phyloP scores from a whole-genome alignment of 345 rosid genomes.

The Sapria himalayana region DNA sequence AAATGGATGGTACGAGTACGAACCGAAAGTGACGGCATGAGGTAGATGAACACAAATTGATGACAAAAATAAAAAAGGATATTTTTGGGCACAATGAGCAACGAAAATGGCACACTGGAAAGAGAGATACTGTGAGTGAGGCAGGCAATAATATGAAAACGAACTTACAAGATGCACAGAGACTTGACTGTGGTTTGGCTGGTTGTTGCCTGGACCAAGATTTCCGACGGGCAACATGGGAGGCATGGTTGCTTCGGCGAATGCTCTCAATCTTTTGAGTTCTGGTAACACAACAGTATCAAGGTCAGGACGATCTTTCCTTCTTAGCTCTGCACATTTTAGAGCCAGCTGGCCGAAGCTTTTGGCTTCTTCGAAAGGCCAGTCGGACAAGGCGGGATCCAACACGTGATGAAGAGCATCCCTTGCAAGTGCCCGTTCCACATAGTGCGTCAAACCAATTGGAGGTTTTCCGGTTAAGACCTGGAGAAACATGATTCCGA shows the following conservation, averaged over 20 bases:
- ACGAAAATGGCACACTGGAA: too few relatives aligned
- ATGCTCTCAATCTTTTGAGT: slow-evolving; percentile 35
- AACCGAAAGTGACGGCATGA: too few relatives aligned
- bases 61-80: too few relatives aligned
- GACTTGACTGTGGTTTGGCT: slow-evolving; percentile 16
- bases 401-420: slow-evolving; percentile 31
- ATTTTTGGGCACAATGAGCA: too few relatives aligned
- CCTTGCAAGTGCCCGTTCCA: slow-evolving; percentile 37
- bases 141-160: too few relatives aligned
- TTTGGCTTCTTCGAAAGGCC: slow-evolving; percentile 69
- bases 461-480: slow-evolving; percentile 52
- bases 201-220: slow-evolving; percentile 10
- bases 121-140: too few relatives aligned
- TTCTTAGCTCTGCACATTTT: slow-evolving; percentile 49
- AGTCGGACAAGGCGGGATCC: slow-evolving; percentile 44
- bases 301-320: slow-evolving; percentile 75
- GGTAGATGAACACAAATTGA: too few relatives aligned
- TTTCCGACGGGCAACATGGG: slow-evolving; percentile 10
- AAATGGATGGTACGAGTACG: too few relatives aligned
- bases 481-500: slow-evolving; percentile 66
- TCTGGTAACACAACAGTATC: slow-evolving; percentile 45
- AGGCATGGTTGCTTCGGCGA: slow-evolving; percentile 32
- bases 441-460: slow-evolving; percentile 63
- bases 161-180: slow-evolving; percentile 16
- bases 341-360: slow-evolving; percentile 39